phyloP scores from a whole-genome alignment of 768 basidiomycete genomes.

The Panellus pusillus region DNA sequence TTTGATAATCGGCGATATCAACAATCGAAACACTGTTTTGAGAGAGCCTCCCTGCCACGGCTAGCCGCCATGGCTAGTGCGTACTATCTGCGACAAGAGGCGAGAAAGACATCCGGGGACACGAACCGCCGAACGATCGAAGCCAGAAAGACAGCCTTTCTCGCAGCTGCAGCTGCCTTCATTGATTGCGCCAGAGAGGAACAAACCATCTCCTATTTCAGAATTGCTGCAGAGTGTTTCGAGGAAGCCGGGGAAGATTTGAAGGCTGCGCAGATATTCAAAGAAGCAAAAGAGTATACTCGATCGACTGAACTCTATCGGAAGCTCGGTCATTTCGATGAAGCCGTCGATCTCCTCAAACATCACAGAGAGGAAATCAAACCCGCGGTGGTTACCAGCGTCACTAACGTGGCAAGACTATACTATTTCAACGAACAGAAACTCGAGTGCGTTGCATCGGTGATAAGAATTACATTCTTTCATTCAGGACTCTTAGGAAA shows the following conservation, averaged over 20 bases:
- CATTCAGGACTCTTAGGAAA: constrained; percentile 36
- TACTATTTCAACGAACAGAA: constrained; percentile 23
- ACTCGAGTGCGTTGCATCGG: constrained; percentile 27
- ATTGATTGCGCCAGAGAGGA: constrained; percentile 36
- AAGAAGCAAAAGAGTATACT: constrained; percentile 42
- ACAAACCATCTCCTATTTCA: constrained; percentile 37
- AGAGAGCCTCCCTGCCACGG: constrained; percentile 42
- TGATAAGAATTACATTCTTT: neutral
- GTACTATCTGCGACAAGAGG: constrained; percentile 54
- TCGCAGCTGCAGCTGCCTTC: constrained; percentile 52
- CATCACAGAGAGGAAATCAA: constrained; percentile 4
- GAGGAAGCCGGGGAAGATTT: constrained; percentile 37
- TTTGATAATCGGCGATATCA: constrained; percentile 45
- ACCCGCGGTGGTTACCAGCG: constrained; percentile 4
- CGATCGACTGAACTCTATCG: constrained; percentile 48
- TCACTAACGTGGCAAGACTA: constrained; percentile 9
- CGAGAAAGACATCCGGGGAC: constrained; percentile 33
- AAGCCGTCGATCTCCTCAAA: constrained; percentile 38
- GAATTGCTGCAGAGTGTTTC: constrained; percentile 48
- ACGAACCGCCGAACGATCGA: constrained; percentile 26
- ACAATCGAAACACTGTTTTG: constrained; percentile 57
- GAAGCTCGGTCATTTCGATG: constrained; percentile 50
- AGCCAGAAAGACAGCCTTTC: constrained; percentile 36
- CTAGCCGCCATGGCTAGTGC: constrained; percentile 51
- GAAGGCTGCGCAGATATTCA: constrained; percentile 47